Evolutionary conservation across 768 basidiomycete genomes (phyloP), one percentile per base, ranked within the genome.

Genomic region (Pleurotus djamor): DNA sequence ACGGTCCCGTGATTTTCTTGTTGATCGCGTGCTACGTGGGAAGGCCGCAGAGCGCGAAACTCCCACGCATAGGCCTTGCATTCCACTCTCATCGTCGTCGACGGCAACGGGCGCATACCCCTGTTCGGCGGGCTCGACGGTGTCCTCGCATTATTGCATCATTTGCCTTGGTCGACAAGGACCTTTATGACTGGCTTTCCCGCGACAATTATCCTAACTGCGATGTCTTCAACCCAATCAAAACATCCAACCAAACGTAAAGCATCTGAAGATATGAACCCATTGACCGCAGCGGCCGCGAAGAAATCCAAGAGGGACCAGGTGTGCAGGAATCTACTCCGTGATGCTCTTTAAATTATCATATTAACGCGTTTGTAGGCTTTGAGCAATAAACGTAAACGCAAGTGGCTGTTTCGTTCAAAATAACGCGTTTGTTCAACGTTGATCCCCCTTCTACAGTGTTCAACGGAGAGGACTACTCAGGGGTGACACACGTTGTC

Each of bases 401-500:
- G 89, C 85, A 72, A 58, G 84, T 79, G 48, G 60, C 63, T 54
- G 37, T 56, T 49, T 50, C 14, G 34, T 52, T 28, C 21, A 28
- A 28, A 28, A 28, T 28, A 28, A 38, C 37, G 58, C 60, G 60
- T 49, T 60, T 64, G 48, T 32, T 52, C 47, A 55, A 55, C 50
- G 35, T 60, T 59, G 63, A 66, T 33, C 48, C 51, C 32, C 64
- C 21, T 66, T 61, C 63, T 50, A 17, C 57, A 79, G 80, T 76
- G 64, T 63, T 70, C 51, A 80, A 84, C 65, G 82, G 84, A 4
- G 89, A 92, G 67, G 85, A 89, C 66, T 79, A 81, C 51, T 78
- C 82, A 3, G 81, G 84, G 41, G 87, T 87, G 37, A 80, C 89
- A 0, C 71, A 86, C 57, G 87, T 91, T 48, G 83, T 90, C 57